Evolutionary conservation across 371 early-diverging fungal genomes (phyloP), one percentile per base, ranked within the genome.

Genomic region (Rhizopus stolonifer): DNA sequence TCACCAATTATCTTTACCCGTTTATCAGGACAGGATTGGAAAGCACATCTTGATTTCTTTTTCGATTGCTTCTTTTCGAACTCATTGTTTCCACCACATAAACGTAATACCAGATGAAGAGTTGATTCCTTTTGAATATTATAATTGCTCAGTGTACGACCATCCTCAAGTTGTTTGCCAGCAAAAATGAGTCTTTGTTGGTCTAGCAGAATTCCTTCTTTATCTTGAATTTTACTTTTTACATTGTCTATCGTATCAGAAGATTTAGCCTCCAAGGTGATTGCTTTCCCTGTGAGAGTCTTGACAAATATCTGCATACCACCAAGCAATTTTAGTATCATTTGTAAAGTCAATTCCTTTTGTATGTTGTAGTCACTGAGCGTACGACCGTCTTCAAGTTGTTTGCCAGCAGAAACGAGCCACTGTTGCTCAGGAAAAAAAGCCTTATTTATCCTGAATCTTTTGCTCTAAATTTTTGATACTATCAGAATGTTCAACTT

Each of bases 131-230:
- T 91, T 80, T 91, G 88, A 62, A 90, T 90, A 78, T 90, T 87
- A 72, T 92, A 90, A 74, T 93, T 92, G 25, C 87, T 82, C 10
- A 94, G 80, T 24, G 89, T 87, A 51, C 92, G 89, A 45, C 91
- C 95, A 70, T 92, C 92, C 72, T 93, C 93, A 44, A 98, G 85
- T 83, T 95, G 95, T 82, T 98, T 96, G 56, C 96, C 98, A 65
- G 95, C 96, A 65, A 96, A 98, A 70, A 98, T 96, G 29, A 98
- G 83, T 62, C 95, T 92, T 80, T 96, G 96, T 82, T 95, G 96
- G 60, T 84, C 79, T 53, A 80, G 79, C 24, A 80, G 80, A 55
- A 80, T 81, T 38, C 67, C 69, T 57, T 95, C 95, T 82, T 94
- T 93, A 78, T 94, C 94, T 77, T 95, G 94, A 63, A 95, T 95